Evolutionary conservation across 106 monocot species (phyloP).

Genomic region (Posidonia australis): DNA sequence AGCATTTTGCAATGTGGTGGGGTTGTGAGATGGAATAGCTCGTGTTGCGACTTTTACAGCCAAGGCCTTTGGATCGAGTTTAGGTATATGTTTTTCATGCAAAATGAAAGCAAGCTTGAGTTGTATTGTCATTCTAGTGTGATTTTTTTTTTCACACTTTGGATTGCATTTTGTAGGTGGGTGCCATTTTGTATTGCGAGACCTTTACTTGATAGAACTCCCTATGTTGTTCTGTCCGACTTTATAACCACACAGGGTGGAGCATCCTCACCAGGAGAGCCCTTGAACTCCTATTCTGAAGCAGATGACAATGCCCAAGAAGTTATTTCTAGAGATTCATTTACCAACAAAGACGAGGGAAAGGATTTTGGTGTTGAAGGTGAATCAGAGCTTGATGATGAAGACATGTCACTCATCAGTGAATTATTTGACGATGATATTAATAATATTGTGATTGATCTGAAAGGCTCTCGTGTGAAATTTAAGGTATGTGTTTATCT

Average conservation of each 20-base stretch:
- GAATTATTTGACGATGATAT: background rate
- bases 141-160: background rate
- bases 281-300: background rate
- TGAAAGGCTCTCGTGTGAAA: conserved; percentile 10
- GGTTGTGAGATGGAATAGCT: too few relatives aligned
- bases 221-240: conserved; percentile 23
- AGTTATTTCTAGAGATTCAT: background rate
- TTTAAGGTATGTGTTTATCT: conserved; percentile 4
- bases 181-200: conserved; percentile 13
- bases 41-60: too few relatives aligned
- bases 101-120: background rate
- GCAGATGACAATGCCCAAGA: background rate
- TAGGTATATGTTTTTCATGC: too few relatives aligned
- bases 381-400: background rate
- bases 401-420: too few relatives aligned
- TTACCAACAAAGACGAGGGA: conserved; percentile 4
- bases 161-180: conserved; percentile 13
- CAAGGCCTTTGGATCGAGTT: too few relatives aligned
- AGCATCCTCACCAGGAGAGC: background rate
- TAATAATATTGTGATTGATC: conserved; percentile 6
- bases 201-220: conserved; percentile 15
- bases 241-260: background rate
- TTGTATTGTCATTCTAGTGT: background rate
- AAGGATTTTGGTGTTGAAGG: background rate
- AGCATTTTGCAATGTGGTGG: too few relatives aligned